phyloP scores from a whole-genome alignment of 352 stramenopile genomes.

The Thraustochytrium striatum region DNA sequence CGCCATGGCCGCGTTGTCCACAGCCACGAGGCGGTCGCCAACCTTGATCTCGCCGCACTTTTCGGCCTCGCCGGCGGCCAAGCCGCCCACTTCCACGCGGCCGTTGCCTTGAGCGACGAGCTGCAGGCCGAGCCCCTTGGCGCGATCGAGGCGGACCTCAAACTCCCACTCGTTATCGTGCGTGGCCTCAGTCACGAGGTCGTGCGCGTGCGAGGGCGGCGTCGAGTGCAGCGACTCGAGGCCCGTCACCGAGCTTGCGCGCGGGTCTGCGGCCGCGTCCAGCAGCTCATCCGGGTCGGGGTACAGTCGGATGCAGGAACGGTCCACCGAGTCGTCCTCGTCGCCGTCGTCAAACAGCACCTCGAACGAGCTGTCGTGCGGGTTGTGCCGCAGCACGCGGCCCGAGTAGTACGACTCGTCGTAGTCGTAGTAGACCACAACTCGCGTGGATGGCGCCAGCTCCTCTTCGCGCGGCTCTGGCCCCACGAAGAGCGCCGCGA shows the following conservation, averaged over 20 bases:
- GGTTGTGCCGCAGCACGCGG: constrained; percentile 16
- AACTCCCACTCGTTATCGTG: background rate
- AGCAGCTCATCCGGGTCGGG: background rate
- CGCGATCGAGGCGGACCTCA: background rate
- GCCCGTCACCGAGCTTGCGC: background rate
- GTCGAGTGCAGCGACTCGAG: background rate
- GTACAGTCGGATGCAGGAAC: background rate
- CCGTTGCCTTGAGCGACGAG: background rate
- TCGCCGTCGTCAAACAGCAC: constrained; percentile 43
- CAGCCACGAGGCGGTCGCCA: background rate
- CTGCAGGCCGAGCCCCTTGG: background rate
- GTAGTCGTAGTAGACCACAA: constrained; percentile 46
- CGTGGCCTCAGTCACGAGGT: background rate
- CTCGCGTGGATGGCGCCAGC: constrained; percentile 1
- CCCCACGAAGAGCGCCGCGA: constrained; percentile 12
- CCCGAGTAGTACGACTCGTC: constrained; percentile 42
- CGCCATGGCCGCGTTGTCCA: background rate
- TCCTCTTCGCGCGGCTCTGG: background rate
- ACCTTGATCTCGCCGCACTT: background rate
- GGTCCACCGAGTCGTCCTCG: constrained; percentile 42
- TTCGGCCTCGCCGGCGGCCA: background rate
- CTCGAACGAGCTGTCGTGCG: constrained; percentile 14
- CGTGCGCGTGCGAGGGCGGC: background rate
- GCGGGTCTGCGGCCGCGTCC: background rate
- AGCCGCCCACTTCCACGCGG: background rate